Conservation (phyloP, 2,329 filamentous ascomycete species). For the Apiospora phragmitis region DNA sequence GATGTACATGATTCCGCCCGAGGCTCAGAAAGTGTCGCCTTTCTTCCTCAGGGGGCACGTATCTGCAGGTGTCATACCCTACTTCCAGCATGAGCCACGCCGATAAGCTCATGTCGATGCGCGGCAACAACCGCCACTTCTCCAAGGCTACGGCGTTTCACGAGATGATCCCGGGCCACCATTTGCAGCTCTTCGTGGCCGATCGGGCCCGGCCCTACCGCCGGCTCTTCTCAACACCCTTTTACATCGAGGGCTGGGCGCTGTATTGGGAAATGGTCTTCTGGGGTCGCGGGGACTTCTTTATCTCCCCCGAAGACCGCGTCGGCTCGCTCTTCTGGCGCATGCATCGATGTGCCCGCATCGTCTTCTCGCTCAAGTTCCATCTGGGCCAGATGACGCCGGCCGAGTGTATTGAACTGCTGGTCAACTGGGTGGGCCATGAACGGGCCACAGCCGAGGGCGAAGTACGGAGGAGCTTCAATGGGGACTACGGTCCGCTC, state of each 20-base stretch:
- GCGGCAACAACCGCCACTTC: constrained; percentile 60
- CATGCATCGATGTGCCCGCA: constrained; percentile 62
- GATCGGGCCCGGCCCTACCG: constrained; percentile 50
- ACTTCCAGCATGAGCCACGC: constrained; percentile 52
- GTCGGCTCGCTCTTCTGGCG: constrained; percentile 63
- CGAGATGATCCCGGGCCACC: constrained; percentile 61
- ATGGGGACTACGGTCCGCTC: constrained; percentile 55
- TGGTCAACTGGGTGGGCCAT: constrained; percentile 58
- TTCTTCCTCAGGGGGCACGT: constrained; percentile 59
- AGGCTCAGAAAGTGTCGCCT: constrained; percentile 53
- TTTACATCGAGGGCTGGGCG: constrained; percentile 62
- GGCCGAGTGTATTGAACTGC: constrained; percentile 55
- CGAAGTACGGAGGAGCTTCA: constrained; percentile 57
- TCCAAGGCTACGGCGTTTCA: constrained; percentile 61
- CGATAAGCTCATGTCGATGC: constrained; percentile 59
- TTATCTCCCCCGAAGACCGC: constrained; percentile 48
- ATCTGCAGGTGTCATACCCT: constrained; percentile 58
- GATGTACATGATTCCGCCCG: constrained; percentile 58
- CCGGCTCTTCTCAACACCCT: constrained; percentile 54
- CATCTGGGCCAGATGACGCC: constrained; percentile 56
- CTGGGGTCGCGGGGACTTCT: constrained; percentile 55
- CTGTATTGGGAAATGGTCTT: constrained; percentile 63
- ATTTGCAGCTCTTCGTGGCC: constrained; percentile 53
- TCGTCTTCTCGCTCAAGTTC: constrained; percentile 58
- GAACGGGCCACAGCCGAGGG: constrained; percentile 61